These are phyloP conservation scores for Populus hybrid DNA, from an alignment of 441 rosid species.

Conservation along the genomic window DNA sequence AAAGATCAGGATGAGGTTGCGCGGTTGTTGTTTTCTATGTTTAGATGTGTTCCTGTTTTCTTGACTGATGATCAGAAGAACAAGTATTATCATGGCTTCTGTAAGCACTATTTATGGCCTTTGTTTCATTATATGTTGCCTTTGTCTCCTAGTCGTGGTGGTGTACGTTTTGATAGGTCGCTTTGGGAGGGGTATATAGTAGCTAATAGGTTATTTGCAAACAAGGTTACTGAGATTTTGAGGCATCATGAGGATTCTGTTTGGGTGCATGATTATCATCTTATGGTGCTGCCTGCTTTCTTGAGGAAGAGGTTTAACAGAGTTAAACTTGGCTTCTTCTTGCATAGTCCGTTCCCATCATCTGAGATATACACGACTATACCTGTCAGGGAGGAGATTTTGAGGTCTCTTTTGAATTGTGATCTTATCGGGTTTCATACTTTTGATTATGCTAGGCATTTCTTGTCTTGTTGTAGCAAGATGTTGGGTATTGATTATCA, in stretches of 20 bases:
- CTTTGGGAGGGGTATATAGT: conserved; percentile 65
- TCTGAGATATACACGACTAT: conserved; percentile 69
- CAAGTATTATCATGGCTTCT: conserved; percentile 75
- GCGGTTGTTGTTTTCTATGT: conserved; percentile 41
- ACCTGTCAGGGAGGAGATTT: conserved; percentile 72
- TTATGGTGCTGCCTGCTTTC: conserved; percentile 68
- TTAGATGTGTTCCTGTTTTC: conserved; percentile 64
- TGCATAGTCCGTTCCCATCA: conserved; percentile 72
- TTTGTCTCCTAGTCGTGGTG: conserved; percentile 46
- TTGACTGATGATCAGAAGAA: conserved; percentile 46
- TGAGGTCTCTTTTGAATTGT: conserved; percentile 66
- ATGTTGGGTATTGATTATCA: conserved; percentile 74
- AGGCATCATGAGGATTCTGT: conserved; percentile 70
- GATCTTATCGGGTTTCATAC: conserved; percentile 84
- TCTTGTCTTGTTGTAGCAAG: conserved; percentile 78
- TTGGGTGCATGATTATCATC: conserved; percentile 86
- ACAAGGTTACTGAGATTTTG: conserved; percentile 55
- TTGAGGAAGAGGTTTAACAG: conserved; percentile 50
- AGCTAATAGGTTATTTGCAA: conserved; percentile 62
- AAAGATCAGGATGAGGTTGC: conserved; percentile 64
- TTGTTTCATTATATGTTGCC: conserved; percentile 72
- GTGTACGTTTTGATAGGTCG: conserved; percentile 48
- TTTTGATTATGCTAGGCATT: conserved; percentile 85
- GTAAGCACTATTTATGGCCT: conserved; percentile 90
- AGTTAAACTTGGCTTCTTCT: conserved; percentile 64